phyloP scores from a whole-genome alignment of 139 green algal genomes.

The Asterochloris erici region DNA sequence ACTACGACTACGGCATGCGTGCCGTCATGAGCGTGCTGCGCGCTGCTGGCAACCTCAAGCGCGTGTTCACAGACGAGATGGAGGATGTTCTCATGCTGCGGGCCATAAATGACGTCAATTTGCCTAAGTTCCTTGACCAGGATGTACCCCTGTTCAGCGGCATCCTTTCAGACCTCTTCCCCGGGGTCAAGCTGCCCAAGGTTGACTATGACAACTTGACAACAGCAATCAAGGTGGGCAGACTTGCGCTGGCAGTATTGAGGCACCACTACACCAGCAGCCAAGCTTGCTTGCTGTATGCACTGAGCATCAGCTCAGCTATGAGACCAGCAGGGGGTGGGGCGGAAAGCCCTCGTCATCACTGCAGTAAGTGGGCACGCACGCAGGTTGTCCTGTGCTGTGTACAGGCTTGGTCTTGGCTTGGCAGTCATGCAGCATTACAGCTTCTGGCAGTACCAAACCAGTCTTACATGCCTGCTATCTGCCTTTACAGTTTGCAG shows the following conservation, averaged over 20 bases:
- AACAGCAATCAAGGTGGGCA: slow-evolving; percentile 27
- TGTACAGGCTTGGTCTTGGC: slow-evolving; percentile 16
- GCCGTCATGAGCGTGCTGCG: slow-evolving; percentile 83
- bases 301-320: no score
- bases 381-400: slow-evolving; percentile 55
- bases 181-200: slow-evolving; percentile 37
- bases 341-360: no score
- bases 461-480: no score
- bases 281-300: no score
- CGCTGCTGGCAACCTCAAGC: slow-evolving; percentile 79
- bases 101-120: slow-evolving; percentile 81
- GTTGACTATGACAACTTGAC: slow-evolving; percentile 46
- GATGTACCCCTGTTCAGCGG: slow-evolving; percentile 80
- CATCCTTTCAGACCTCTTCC: slow-evolving; percentile 86
- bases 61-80: slow-evolving; percentile 58
- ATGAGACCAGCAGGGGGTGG: no score
- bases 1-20: slow-evolving; percentile 87
- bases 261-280: no score
- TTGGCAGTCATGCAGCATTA: no score
- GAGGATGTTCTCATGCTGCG: slow-evolving; percentile 76
- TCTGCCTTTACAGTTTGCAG: slow-evolving; percentile 47
- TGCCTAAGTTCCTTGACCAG: slow-evolving; percentile 83
- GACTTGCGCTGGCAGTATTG: no score
- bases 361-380: no score
- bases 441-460: no score